phyloP scores from a whole-genome alignment of 352 stramenopile genomes.

The Pythium dissotocum region DNA sequence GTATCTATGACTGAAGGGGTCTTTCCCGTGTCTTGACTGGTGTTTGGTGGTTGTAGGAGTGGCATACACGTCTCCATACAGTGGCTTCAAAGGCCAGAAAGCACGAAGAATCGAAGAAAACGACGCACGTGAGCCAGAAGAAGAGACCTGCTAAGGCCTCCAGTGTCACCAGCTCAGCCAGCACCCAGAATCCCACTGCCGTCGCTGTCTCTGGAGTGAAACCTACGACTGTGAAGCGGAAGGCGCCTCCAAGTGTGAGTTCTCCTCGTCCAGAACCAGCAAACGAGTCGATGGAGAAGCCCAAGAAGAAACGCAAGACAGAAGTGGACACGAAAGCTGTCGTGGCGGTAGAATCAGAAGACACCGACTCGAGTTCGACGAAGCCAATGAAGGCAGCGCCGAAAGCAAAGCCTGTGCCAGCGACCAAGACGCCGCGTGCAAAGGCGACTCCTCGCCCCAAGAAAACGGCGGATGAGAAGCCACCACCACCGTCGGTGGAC shows the following conservation, averaged over 20 bases:
- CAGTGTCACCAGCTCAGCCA: background rate
- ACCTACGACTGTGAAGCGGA: slow-evolving; percentile 13
- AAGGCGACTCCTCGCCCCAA: slow-evolving; percentile 7
- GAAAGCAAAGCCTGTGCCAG: slow-evolving; percentile 9
- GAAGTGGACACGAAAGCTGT: background rate
- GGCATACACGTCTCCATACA: background rate
- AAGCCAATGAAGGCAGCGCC: background rate
- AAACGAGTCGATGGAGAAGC: slow-evolving; percentile 15
- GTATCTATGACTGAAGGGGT: background rate
- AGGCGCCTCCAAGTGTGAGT: background rate
- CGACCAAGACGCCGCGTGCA: background rate
- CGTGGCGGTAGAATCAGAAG: background rate
- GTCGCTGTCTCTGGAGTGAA: background rate
- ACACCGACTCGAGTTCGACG: background rate
- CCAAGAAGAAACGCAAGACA: slow-evolving; percentile 21
- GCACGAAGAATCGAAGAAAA: slow-evolving; percentile 8
- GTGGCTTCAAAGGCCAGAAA: slow-evolving; percentile 1
- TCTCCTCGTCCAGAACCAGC: background rate
- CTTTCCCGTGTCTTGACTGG: background rate
- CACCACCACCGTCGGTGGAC: background rate
- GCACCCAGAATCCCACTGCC: background rate
- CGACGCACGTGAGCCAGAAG: background rate
- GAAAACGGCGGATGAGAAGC: background rate
- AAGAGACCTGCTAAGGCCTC: background rate
- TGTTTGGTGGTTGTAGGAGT: background rate